phyloP scores from a whole-genome alignment of 345 rosid genomes.

The Salix dunnii region DNA sequence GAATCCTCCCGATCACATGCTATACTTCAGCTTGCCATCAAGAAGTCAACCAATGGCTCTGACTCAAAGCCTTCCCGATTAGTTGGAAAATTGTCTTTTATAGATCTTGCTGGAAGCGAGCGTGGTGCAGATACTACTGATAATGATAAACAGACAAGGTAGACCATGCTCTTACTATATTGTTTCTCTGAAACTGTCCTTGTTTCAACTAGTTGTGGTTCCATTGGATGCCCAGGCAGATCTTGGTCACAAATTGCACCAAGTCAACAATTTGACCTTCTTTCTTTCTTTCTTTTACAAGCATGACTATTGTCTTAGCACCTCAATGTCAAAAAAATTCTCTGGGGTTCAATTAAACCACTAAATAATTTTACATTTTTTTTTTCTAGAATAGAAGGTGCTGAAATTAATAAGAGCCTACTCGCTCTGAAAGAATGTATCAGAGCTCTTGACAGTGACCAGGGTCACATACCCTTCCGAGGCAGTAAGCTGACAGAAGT shows the following conservation, averaged over 20 bases:
- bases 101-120: slow-evolving; percentile 71
- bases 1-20: slow-evolving; percentile 72
- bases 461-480: slow-evolving; percentile 65
- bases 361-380: background rate
- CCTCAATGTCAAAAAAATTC: background rate
- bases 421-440: slow-evolving; percentile 66
- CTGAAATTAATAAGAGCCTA: slow-evolving; percentile 64
- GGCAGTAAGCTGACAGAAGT: slow-evolving; percentile 77
- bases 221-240: background rate
- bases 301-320: background rate
- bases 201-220: background rate
- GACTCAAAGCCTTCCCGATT: slow-evolving; percentile 49
- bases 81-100: slow-evolving; percentile 62
- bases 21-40: slow-evolving; percentile 62
- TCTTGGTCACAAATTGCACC: too few species aligned
- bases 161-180: background rate
- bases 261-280: background rate
- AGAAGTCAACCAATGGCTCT: slow-evolving; percentile 45
- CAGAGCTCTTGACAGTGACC: slow-evolving; percentile 67
- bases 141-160: slow-evolving; percentile 70
- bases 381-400: slow-evolving; percentile 59
- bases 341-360: background rate
- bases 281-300: background rate
- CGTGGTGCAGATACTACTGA: slow-evolving; percentile 76
- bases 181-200: background rate